Base-by-base conservation (phyloP, 2,329 filamentous ascomycete genomes). In the Pestalotiopsis fici region DNA sequence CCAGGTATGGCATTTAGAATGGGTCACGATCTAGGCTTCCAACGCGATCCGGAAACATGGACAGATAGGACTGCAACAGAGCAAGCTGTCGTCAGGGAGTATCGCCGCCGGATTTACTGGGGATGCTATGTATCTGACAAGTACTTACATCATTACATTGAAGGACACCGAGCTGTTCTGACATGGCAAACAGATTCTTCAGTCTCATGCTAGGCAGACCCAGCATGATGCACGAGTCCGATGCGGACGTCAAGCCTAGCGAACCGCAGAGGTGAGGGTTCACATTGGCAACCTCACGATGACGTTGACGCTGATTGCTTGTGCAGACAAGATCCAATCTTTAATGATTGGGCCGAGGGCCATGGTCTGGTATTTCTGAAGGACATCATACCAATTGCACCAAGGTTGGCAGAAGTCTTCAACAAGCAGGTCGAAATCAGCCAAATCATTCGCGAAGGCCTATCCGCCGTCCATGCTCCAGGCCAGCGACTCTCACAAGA, bases 1-100 rank as follows among this genome's bases (percentile, higher is more conserved):
- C n/a, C 39, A 72, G 71, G 71, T 21, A 68, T 72, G 31, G 70
- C 71, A 2, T 69, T 70, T 23, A 56, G 70, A 25, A 72, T 72
- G 70, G 67, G 67, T 39, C 66, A 72, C 43, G 67, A 70, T 57
- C 61, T 71, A 13, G 67, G 67, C 2, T 69, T 69, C 15, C 67
- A 69, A 25, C 65, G 67, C 12, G 67, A 69, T 28, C 67, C 66
- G 13, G 62, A 61, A 0, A 57, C 56, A 37, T 69, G 65, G 65
- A 54, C 28, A 15, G 37, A 57, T 2, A 43, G 23, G 12, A n/a
- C 15, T 23, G 27, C 25, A 9, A 39, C 28, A 21, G 39, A 25
- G n/a, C 39, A 27, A 13, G 27, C 47, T 15, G 18, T 66, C 31
- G 56, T 62, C 35, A 43, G 61, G 21, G 65, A 66, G 21, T 66